phyloP scores from a whole-genome alignment of 495 filamentous ascomycete genomes.

The Neurospora sp. region DNA sequence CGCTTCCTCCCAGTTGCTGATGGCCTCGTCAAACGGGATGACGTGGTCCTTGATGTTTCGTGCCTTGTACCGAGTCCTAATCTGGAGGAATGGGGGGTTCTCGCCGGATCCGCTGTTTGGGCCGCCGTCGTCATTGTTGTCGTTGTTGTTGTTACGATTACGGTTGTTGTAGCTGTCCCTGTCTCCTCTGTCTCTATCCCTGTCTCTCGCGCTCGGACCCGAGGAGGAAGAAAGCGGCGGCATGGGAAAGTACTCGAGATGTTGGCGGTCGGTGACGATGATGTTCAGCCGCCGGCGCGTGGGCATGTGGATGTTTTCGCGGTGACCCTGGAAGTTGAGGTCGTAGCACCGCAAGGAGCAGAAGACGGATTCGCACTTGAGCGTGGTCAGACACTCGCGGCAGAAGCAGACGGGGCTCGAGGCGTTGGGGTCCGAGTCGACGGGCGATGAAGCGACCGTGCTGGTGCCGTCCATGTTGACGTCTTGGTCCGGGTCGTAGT shows the following conservation, averaged over 20 bases:
- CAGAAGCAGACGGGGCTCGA: slow-evolving; percentile 21
- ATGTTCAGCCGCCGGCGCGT: slow-evolving; percentile 13
- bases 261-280: slow-evolving; percentile 16
- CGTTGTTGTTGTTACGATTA: neutral
- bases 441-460: neutral
- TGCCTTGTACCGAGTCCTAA: slow-evolving; percentile 18
- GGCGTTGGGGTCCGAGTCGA: neutral
- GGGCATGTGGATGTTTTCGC: slow-evolving; percentile 29
- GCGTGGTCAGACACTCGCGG: slow-evolving; percentile 27
- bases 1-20: slow-evolving; percentile 26
- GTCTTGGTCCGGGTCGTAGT: neutral
- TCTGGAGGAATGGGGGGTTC: neutral
- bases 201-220: neutral
- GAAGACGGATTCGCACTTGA: slow-evolving; percentile 24
- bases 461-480: slow-evolving; percentile 2
- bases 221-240: neutral
- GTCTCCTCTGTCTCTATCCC: neutral
- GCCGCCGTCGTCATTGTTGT: neutral
- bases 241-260: slow-evolving; percentile 15
- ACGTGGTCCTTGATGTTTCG: slow-evolving; percentile 21
- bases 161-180: slow-evolving; percentile 4
- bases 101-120: neutral
- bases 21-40: slow-evolving; percentile 19
- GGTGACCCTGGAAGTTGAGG: slow-evolving; percentile 30
- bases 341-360: slow-evolving; percentile 32